Base-by-base conservation (phyloP, 805 yeast genomes). In the Yarrowia yakushimensis region DNA sequence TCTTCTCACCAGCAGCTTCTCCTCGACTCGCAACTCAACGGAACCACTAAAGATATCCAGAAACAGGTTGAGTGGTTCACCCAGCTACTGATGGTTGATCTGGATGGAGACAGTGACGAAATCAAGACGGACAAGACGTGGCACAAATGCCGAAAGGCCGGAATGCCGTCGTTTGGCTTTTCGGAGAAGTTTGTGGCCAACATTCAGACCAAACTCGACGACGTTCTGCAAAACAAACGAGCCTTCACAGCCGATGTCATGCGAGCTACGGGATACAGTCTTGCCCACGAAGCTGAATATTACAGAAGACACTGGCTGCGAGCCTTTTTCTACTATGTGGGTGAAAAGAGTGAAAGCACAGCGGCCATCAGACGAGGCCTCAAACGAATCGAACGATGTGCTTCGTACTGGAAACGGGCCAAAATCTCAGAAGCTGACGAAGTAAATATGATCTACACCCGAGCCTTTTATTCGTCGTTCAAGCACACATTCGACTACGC, bases 301-400 rank as follows among this genome's bases (percentile, higher is more conserved):
- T 52, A 52, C 33, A n/a, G 59, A 52, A 23, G 59, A 33, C 59
- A 52, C 25, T 52, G 59, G 59, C 18, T 52, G 17, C 31, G 59
- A 12, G 59, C 59, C 17, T 52, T 52, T 12, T 34, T 52, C 25
- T 36, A 52, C 43, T 52, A 52, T 4, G 43, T 52, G 12, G 59
- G 59, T 4, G 59, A 52, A 3, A 52, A 52, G 33, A 17, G 31
- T n/a, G 59, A 36, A 15, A 25, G 17, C 13, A 25, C 23, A 3
- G 9, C 7, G 12, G 31, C 31, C 12, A 52, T 52, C 18, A 23
- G n/a, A 23, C 59, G 59, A 4, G 59, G 34, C 4, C 18, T 34
- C 17, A 8, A 6, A 3, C 43, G 59, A 52, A 52, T 52, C 5
- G 43, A 52, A 15, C 23, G 59, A 52, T 52, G 59, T 36, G 42